These are phyloP conservation scores for Starmerella bombi DNA, from an alignment of 805 yeast species.

Conservation along the genomic window DNA sequence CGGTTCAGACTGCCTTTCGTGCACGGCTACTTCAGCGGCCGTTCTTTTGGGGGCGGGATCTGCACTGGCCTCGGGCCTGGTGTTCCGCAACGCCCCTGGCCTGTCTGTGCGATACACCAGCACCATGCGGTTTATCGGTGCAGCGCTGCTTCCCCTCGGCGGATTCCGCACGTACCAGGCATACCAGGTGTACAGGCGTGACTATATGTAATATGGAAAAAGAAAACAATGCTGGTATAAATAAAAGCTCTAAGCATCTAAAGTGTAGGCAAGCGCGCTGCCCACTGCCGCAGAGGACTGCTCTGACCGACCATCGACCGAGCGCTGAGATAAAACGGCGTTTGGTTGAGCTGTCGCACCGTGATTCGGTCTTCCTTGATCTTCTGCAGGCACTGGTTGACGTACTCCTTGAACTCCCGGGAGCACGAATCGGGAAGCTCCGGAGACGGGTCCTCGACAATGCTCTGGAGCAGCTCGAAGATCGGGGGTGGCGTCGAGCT, in stretches of 20 bases:
- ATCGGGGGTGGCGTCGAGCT: conserved; percentile 31
- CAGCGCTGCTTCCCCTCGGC: conserved; percentile 43
- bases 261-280: conserved; percentile 5
- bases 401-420: conserved; percentile 46
- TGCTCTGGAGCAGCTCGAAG: conserved; percentile 76
- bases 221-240: too few species aligned
- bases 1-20: conserved; percentile 45
- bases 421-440: conserved; percentile 38
- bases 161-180: conserved; percentile 52
- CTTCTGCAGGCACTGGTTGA: conserved; percentile 55
- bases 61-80: conserved; percentile 45
- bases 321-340: conserved; percentile 22
- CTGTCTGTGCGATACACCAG: conserved; percentile 37
- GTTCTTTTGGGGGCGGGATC: conserved; percentile 49
- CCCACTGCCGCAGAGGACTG: conserved; percentile 13
- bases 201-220: too few species aligned
- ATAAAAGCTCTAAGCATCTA: too few species aligned
- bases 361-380: conserved; percentile 59
- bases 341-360: conserved; percentile 50
- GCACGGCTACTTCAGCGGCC: conserved; percentile 52
- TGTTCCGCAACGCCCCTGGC: conserved; percentile 36
- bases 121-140: conserved; percentile 42
- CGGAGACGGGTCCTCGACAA: conserved; percentile 90
- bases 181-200: conserved; percentile 27
- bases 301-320: not conserved